A percentile compares a stretch with the other conserved stretches of the same genome.
These are phyloP conservation scores for Clarireedia homoeocarpa DNA, from an alignment of 2,329 filamentous ascomycete genomes.

Conservation along the genomic window DNA sequence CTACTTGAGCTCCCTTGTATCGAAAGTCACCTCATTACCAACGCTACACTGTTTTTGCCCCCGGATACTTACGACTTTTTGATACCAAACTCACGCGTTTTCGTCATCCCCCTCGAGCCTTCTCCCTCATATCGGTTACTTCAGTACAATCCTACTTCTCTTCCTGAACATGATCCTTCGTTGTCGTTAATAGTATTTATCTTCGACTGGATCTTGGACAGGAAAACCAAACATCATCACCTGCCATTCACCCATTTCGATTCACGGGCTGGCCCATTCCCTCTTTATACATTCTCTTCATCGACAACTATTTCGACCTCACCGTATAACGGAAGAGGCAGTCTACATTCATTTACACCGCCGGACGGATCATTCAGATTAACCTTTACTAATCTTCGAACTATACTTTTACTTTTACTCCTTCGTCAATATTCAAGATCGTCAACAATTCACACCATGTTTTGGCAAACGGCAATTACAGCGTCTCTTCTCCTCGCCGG, in stretches of 20 bases:
- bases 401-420: not conserved
- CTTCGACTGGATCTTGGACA: conserved; percentile 6
- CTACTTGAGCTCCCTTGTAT: not conserved
- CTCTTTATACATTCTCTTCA: conserved; percentile 18
- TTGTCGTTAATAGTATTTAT: conserved; percentile 10
- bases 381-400: conserved; percentile 10
- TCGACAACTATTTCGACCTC: not conserved
- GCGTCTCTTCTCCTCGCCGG: conserved; percentile 21
- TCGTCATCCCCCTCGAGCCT: conserved; percentile 9
- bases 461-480: conserved; percentile 16
- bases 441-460: conserved; percentile 14
- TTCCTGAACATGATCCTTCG: conserved; percentile 12
- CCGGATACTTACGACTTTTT: not conserved
- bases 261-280: conserved; percentile 23
- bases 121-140: conserved; percentile 1
- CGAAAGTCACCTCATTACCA: not conserved
- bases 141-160: conserved; percentile 14
- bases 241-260: conserved; percentile 15
- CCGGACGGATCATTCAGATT: conserved; percentile 18
- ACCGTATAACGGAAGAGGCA: conserved; percentile 12
- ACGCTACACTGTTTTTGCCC: not conserved
- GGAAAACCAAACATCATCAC: conserved; percentile 20
- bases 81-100: conserved; percentile 4
- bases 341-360: conserved; percentile 19
- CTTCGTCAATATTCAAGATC: not conserved